These are phyloP conservation scores for Fusarium tjaetaba DNA, from an alignment of 2,329 filamentous ascomycete genomes.

Conservation along the genomic window DNA sequence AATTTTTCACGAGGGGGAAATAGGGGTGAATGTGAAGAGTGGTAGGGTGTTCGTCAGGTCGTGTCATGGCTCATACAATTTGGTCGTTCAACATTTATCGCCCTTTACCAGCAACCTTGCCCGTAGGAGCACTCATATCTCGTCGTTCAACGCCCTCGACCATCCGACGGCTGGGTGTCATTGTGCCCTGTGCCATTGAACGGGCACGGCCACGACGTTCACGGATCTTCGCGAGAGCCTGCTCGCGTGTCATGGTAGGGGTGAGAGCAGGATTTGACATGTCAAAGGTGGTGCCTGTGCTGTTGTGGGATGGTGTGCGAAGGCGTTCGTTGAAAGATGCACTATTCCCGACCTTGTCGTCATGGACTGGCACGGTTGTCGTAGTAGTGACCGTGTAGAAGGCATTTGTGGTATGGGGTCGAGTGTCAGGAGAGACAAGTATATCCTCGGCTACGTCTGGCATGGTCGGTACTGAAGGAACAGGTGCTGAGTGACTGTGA, in stretches of 20 bases:
- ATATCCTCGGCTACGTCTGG: conserved; percentile 31
- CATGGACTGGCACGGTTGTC: conserved; percentile 62
- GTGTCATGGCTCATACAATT: conserved; percentile 26
- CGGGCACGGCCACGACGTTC: conserved; percentile 76
- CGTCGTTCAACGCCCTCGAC: conserved; percentile 59
- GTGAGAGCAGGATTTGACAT: conserved; percentile 67
- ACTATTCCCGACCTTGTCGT: conserved; percentile 51
- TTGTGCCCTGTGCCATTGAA: conserved; percentile 71
- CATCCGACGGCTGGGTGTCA: conserved; percentile 67
- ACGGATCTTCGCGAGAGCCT: conserved; percentile 79
- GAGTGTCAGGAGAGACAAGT: conserved; percentile 42
- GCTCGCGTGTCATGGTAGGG: conserved; percentile 75
- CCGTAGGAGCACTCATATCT: conserved; percentile 60
- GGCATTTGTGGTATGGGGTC: conserved; percentile 58
- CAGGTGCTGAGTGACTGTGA: conserved; percentile 49
- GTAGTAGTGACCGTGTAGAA: conserved; percentile 62
- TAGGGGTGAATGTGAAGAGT: conserved; percentile 14
- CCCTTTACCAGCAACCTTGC: conserved; percentile 42
- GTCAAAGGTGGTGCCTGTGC: conserved; percentile 57
- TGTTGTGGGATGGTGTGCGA: conserved; percentile 56
- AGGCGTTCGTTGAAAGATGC: conserved; percentile 57
- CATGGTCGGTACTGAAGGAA: conserved; percentile 53
- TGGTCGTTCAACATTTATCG: conserved; percentile 10
- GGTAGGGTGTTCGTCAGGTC: conserved; percentile 36
- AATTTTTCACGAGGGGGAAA: not conserved